Base-by-base conservation (phyloP, 2,329 filamentous ascomycete genomes). In the Aquanectria penicillioides region DNA sequence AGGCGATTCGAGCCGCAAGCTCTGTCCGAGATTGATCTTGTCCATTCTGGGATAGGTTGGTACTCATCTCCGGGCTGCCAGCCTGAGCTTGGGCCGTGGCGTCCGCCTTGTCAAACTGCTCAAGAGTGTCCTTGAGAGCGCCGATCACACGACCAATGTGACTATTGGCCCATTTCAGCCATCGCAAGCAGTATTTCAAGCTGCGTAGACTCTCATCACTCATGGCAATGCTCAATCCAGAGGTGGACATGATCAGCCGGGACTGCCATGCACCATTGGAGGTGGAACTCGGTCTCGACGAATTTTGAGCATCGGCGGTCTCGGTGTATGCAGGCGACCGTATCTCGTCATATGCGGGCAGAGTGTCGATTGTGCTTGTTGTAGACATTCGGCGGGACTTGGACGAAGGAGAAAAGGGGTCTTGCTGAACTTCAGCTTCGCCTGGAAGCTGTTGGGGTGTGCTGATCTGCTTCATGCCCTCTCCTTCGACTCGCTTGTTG, bases 211-310 rank as follows among this genome's bases (percentile, higher is more conserved):
- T 97, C 70, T 95, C 90, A 15, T 96, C 90, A 69, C 91, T 96
- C 84, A 99, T 93, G 1, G 95, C 93, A 13, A 97, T 89, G 63
- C 93, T 93, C 1, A 98, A 83, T 0, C 93, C 94, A 1, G 93
- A 97, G 0, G 94, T 97, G 5, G 92, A 94, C 73, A 97, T 91
- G 65, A 97, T 91, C 15, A 97, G 81, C 12, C 93, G 88, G 10
- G 91, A 92, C 61, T 91, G 92, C 93, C 93, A 96, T 70, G 82
- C 73, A 17, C 69, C 70, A 15, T 67, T 74, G 6, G 75, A 70
- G 12, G 69, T 62, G 8, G 41, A 46, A 13, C n/a, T n/a, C n/a
- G 67, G 61, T 18, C 72, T 69, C 2, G 74, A 70, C 1, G 65
- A 63, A 48, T 59, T 65, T 34, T 77, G 67, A 13, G 70, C 73